Evolutionary conservation across 768 basidiomycete genomes (phyloP).

Genomic region (Mycena belliarum): DNA sequence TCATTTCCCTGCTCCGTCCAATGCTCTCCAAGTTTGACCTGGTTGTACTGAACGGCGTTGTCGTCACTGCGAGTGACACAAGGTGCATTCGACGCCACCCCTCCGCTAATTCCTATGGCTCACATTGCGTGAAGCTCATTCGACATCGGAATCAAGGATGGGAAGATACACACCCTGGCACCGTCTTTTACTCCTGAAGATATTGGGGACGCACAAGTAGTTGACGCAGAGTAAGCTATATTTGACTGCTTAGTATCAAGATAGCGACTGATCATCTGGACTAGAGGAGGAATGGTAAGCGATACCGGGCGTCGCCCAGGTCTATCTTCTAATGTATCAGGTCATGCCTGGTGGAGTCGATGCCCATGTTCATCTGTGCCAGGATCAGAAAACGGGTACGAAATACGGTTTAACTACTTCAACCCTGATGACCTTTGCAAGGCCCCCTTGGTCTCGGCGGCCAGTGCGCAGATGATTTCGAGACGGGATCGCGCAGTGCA

Average conservation of each 20-base stretch:
- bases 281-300: constrained; percentile 4
- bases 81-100: neutral
- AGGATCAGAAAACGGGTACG: neutral
- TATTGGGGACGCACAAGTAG: neutral
- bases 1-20: neutral
- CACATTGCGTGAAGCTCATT: constrained; percentile 1
- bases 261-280: neutral
- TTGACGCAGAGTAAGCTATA: neutral
- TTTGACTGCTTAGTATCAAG: neutral
- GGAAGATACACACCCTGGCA: constrained; percentile 1
- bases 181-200: neutral
- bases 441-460: neutral
- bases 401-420: no score
- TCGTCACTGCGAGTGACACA: constrained; percentile 3
- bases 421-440: neutral
- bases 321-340: neutral
- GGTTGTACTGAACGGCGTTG: neutral
- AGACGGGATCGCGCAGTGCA: constrained; percentile 4
- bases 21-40: constrained; percentile 1
- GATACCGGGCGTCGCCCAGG: neutral
- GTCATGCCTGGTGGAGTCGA: constrained; percentile 8
- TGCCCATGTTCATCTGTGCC: constrained; percentile 1
- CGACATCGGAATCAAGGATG: constrained; percentile 7
- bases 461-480: constrained; percentile 4
- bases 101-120: neutral